phyloP scores from a whole-genome alignment of 2,329 filamentous ascomycete genomes.

The Colletotrichum lupini region DNA sequence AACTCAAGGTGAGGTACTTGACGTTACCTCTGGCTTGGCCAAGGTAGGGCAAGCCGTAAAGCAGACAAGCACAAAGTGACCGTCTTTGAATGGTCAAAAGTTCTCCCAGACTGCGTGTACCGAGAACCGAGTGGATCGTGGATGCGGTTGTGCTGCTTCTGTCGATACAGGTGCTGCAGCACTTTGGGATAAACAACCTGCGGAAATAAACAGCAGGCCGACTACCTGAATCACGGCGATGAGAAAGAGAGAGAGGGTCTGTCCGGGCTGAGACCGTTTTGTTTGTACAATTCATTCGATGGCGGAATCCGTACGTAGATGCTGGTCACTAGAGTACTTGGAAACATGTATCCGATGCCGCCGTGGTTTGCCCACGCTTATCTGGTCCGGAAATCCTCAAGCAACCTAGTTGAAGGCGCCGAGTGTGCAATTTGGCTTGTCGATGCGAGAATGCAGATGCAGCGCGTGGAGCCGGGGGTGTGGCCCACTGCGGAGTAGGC shows the following conservation, averaged over 20 bases:
- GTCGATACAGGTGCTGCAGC: neutral
- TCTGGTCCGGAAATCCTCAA: slow-evolving; percentile 2
- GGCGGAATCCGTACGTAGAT: neutral
- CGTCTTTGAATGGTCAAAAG: neutral
- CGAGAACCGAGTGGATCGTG: neutral
- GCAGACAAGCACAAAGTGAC: neutral
- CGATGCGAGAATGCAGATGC: slow-evolving; percentile 28
- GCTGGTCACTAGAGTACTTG: neutral
- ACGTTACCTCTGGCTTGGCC: neutral
- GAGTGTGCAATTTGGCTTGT: slow-evolving; percentile 6
- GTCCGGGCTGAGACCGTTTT: slow-evolving; percentile 15
- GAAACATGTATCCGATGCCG: slow-evolving; percentile 16
- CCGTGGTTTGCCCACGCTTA: neutral
- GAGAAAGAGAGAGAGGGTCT: neutral
- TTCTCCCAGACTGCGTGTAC: neutral
- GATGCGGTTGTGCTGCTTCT: neutral
- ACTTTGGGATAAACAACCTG: neutral
- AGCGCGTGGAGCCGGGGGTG: slow-evolving; percentile 30
- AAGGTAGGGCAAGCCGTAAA: slow-evolving; percentile 4
- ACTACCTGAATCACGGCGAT: neutral
- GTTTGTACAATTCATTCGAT: slow-evolving; percentile 11
- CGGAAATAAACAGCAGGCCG: neutral
- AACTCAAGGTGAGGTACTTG: slow-evolving; percentile 15
- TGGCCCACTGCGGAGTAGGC: slow-evolving; percentile 26
- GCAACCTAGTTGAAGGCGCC: slow-evolving; percentile 2